Conservation (phyloP, 768 basidiomycete genomes). For the Trametes cinnabarina region DNA sequence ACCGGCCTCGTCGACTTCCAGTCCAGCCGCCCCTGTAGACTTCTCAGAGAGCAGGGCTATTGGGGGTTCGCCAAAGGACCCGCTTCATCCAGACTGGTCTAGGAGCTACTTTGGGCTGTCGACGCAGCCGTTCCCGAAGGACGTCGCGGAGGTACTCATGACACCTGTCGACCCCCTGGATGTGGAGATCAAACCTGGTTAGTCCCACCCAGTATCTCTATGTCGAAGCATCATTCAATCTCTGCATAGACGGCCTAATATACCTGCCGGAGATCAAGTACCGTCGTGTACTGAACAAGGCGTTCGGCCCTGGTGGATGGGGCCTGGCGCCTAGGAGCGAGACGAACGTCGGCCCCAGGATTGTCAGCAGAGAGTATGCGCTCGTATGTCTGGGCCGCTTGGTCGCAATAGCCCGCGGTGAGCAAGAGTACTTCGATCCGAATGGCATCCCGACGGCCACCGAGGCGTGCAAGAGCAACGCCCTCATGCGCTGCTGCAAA, state of each 20-base stretch:
- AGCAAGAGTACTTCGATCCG: conserved; percentile 95
- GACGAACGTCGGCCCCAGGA: conserved; percentile 82
- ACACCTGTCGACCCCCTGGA: conserved; percentile 74
- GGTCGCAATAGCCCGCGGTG: conserved; percentile 88
- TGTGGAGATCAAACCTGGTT: conserved; percentile 93
- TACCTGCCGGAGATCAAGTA: conserved; percentile 99
- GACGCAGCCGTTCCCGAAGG: conserved; percentile 70
- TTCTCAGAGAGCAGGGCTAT: conserved; percentile 8
- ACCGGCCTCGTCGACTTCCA: no score
- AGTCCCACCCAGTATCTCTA: no score
- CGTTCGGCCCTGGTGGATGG: conserved; percentile 97
- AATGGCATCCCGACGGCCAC: conserved; percentile 89
- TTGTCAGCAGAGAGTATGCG: conserved; percentile 93
- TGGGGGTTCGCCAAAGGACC: conserved; percentile 13
- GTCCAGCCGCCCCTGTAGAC: not conserved
- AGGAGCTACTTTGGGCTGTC: conserved; percentile 83
- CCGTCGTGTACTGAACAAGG: conserved; percentile 83
- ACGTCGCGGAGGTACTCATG: conserved; percentile 68
- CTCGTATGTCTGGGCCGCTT: conserved; percentile 94
- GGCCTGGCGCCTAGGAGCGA: conserved; percentile 92
- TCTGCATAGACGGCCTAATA: conserved; percentile 73
- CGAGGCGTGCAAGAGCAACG: conserved; percentile 95
- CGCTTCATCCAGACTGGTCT: conserved; percentile 74
- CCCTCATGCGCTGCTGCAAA: conserved; percentile 96
- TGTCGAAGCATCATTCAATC: not conserved